These are phyloP conservation scores for Salmacisia buchloeana DNA, from an alignment of 1,284 basidiomycete species.

Conservation along the genomic window DNA sequence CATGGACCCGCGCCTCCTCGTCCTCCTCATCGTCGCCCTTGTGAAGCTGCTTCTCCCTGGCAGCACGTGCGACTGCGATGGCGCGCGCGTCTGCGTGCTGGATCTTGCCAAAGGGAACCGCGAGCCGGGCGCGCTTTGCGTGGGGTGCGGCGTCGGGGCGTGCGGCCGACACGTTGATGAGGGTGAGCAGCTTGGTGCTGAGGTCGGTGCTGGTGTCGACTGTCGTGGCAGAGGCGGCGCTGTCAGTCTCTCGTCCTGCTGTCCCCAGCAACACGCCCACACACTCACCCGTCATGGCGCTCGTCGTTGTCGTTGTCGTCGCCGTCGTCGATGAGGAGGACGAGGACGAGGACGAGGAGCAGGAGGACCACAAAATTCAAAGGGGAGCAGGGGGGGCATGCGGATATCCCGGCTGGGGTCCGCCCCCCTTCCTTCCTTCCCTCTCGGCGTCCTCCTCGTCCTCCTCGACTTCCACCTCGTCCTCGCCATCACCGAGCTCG, in stretches of 20 bases:
- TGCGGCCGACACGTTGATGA: slow-evolving; percentile 84
- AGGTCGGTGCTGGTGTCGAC: slow-evolving; percentile 9
- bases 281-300: not conserved
- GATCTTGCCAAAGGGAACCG: slow-evolving; percentile 2
- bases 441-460: no score
- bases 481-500: not conserved
- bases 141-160: slow-evolving; percentile 54
- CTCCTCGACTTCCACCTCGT: not conserved
- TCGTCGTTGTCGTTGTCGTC: not conserved
- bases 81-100: slow-evolving; percentile 15
- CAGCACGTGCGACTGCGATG: not conserved
- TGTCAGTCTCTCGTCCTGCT: not conserved
- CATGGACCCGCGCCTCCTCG: not conserved
- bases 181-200: slow-evolving; percentile 67
- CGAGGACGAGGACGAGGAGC: not conserved
- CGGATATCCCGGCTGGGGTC: no score
- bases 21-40: no score
- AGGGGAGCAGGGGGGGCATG: no score
- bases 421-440: no score
- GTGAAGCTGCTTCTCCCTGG: not conserved
- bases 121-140: slow-evolving; percentile 52
- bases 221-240: not conserved
- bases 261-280: not conserved
- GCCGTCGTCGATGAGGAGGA: not conserved
- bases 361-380: not conserved